These are phyloP conservation scores for Aegilops umbellulata DNA, from an alignment of 176 grass and related monocot species.

Conservation along the genomic window DNA sequence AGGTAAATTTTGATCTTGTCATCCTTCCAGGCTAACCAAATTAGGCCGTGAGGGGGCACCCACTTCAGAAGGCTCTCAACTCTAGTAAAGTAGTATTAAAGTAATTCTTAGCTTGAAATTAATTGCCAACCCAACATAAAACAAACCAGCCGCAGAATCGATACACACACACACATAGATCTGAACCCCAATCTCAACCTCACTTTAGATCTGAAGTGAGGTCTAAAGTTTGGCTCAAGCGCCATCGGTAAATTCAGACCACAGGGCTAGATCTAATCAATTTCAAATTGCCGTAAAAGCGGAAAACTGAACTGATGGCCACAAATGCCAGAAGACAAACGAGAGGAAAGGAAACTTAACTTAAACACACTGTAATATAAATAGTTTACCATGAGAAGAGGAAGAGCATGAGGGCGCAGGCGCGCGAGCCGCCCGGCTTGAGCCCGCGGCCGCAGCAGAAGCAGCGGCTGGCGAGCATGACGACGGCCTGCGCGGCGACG, in stretches of 20 bases:
- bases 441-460: slow-evolving; percentile 88
- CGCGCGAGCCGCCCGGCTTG: slow-evolving; percentile 73
- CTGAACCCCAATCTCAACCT: too few species aligned
- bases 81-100: background rate
- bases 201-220: background rate
- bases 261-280: background rate
- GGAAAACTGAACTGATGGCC: background rate
- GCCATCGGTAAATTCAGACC: background rate
- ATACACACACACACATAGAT: too few species aligned
- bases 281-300: background rate
- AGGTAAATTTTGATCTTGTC: background rate
- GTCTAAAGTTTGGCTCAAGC: background rate
- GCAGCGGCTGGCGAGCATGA: slow-evolving; percentile 69
- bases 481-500: slow-evolving; percentile 49
- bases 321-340: background rate
- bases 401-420: slow-evolving; percentile 77
- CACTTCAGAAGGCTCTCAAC: background rate
- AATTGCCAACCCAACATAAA: background rate
- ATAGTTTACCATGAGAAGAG: slow-evolving; percentile 65
- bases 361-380: background rate
- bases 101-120: background rate
- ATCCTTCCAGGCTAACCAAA: background rate
- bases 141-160: background rate
- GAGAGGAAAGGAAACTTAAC: too few species aligned
- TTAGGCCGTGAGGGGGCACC: background rate